phyloP scores from a whole-genome alignment of 2,329 filamentous ascomycete species.

The Trichoderma sp. region DNA sequence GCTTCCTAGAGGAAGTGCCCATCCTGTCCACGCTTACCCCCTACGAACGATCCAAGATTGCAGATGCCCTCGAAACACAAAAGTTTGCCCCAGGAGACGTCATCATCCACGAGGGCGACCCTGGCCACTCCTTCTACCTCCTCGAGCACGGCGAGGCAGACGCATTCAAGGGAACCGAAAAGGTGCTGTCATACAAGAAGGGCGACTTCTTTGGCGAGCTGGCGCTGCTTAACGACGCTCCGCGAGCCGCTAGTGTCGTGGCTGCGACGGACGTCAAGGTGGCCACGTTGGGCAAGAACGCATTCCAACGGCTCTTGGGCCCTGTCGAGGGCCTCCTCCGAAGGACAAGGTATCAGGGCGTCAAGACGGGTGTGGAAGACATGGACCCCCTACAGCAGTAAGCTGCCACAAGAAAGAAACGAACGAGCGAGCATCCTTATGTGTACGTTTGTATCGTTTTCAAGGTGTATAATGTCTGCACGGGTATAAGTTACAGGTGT shows the following conservation, averaged over 20 bases:
- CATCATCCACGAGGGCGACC: conserved; percentile 90
- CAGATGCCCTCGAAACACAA: conserved; percentile 87
- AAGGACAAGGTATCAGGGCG: conserved; percentile 63
- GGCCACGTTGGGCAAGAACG: conserved; percentile 85
- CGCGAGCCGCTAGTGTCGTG: conserved; percentile 84
- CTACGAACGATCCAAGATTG: conserved; percentile 96
- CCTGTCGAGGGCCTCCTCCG: conserved; percentile 95
- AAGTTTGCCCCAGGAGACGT: conserved; percentile 76
- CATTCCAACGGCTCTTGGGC: conserved; percentile 88
- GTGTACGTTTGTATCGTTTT: not conserved
- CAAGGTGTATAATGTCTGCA: not conserved
- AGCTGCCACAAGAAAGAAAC: not conserved
- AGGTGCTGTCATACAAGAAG: conserved; percentile 79
- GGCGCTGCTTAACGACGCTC: conserved; percentile 87
- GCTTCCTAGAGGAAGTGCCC: conserved; percentile 90
- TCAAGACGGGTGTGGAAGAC: conserved; percentile 61
- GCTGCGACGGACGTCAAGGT: conserved; percentile 88
- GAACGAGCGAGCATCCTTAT: not conserved
- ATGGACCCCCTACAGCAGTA: conserved; percentile 61
- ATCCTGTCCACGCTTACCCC: conserved; percentile 78
- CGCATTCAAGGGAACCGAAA: conserved; percentile 74
- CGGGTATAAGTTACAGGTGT: not conserved
- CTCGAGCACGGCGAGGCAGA: conserved; percentile 84
- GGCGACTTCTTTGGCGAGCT: conserved; percentile 98
- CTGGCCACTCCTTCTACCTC: conserved; percentile 87